These are phyloP conservation scores for Prillingera fragicola DNA, from an alignment of 1,284 basidiomycete species.

Conservation along the genomic window DNA sequence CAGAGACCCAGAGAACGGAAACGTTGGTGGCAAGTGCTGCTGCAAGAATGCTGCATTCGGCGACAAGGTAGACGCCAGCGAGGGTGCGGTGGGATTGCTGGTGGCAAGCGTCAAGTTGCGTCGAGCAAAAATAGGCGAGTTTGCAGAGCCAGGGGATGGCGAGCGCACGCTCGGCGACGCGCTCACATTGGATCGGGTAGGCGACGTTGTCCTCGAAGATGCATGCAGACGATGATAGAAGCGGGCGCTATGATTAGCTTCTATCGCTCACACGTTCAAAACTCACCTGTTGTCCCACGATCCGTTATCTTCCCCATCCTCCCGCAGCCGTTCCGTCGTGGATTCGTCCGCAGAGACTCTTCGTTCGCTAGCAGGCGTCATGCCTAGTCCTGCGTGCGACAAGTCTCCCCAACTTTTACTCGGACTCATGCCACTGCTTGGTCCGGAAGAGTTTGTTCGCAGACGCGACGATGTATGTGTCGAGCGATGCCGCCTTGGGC, in stretches of 20 bases:
- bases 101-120: conserved; percentile 25
- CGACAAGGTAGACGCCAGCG: conserved; percentile 21
- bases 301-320: conserved; percentile 11
- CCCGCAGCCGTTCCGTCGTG: neutral
- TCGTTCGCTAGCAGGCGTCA: neutral
- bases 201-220: conserved; percentile 32
- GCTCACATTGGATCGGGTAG: conserved; percentile 24
- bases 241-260: conserved; percentile 32
- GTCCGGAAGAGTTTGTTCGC: conserved; percentile 28
- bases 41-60: conserved; percentile 44
- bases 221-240: conserved; percentile 43
- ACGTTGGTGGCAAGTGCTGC: conserved; percentile 40
- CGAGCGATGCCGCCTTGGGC: conserved; percentile 36
- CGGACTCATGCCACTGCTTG: conserved; percentile 10
- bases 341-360: neutral
- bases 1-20: conserved; percentile 18
- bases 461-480: conserved; percentile 36
- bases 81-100: conserved; percentile 11
- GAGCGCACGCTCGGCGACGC: conserved; percentile 4
- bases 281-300: conserved; percentile 44
- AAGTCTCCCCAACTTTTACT: conserved; percentile 41
- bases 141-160: conserved; percentile 6
- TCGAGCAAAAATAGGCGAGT: conserved; percentile 22
- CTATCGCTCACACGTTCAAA: neutral
- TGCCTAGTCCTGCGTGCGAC: neutral